A percentile compares a stretch with the other conserved stretches of the same genome.
phyloP scores from a whole-genome alignment of 371 early-diverging fungal genomes.

The Quaeritorhiza haematococci region DNA sequence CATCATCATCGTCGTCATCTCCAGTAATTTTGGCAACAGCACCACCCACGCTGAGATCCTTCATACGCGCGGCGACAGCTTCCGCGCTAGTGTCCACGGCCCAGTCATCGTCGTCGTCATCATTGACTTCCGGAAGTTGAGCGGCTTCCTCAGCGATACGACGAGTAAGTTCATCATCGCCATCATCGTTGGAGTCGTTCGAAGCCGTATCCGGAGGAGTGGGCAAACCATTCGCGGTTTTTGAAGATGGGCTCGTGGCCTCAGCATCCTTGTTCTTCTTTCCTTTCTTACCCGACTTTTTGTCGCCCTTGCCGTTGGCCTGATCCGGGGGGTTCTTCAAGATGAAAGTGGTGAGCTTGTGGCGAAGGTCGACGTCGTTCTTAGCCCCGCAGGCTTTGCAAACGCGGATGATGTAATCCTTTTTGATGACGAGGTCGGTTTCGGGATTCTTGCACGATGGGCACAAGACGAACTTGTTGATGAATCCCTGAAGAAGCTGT shows the following conservation, averaged over 20 bases:
- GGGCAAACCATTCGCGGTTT: background rate
- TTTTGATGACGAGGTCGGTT: slow-evolving; percentile 75
- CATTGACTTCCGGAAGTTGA: slow-evolving; percentile 35
- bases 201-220: slow-evolving; percentile 35
- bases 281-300: slow-evolving; percentile 3
- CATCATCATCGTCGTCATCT: slow-evolving; percentile 62
- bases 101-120: slow-evolving; percentile 79
- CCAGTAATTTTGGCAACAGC: slow-evolving; percentile 26
- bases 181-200: slow-evolving; percentile 33
- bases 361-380: slow-evolving; percentile 80
- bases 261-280: slow-evolving; percentile 6
- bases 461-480: slow-evolving; percentile 96
- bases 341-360: slow-evolving; percentile 85
- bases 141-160: slow-evolving; percentile 67
- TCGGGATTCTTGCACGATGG: slow-evolving; percentile 96
- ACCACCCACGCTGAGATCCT: slow-evolving; percentile 47
- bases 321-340: slow-evolving; percentile 84
- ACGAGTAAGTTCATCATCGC: slow-evolving; percentile 64
- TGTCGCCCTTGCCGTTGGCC: background rate
- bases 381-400: slow-evolving; percentile 92
- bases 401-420: slow-evolving; percentile 68
- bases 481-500: slow-evolving; percentile 86
- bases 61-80: slow-evolving; percentile 73
- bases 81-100: slow-evolving; percentile 70
- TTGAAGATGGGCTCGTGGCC: background rate